These are phyloP conservation scores for Acmispon strigosus DNA, from an alignment of 306 rosid species.

Conservation along the genomic window DNA sequence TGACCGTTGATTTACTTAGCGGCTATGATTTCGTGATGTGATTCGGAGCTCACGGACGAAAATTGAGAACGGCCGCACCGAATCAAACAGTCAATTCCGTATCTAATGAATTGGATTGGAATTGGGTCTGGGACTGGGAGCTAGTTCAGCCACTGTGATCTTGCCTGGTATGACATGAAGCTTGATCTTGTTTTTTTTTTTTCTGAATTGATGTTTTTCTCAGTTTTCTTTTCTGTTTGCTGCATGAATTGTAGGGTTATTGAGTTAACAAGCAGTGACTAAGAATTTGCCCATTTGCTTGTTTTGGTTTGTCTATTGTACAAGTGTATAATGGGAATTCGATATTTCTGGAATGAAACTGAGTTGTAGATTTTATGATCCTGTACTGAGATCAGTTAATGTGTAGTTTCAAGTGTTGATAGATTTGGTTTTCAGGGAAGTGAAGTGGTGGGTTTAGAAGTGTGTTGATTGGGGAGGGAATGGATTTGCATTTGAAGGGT, in stretches of 20 bases:
- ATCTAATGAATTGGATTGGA: neutral
- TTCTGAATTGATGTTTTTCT: neutral
- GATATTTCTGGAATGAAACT: neutral
- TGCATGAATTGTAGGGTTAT: too few relatives aligned
- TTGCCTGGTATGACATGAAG: slow-evolving; percentile 17
- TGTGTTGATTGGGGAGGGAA: neutral
- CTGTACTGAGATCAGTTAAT: neutral
- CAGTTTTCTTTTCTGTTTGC: neutral
- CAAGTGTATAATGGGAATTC: neutral
- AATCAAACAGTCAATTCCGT: neutral
- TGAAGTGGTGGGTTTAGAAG: neutral
- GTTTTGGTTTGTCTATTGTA: neutral
- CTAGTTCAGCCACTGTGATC: neutral
- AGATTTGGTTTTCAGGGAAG: slow-evolving; percentile 9
- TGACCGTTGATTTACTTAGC: neutral
- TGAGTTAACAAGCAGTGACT: too few relatives aligned
- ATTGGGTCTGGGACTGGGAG: neutral
- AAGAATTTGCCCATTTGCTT: neutral
- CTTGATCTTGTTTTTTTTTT: neutral
- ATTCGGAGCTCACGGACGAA: neutral
- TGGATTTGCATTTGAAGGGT: slow-evolving; percentile 73
- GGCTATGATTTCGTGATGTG: neutral
- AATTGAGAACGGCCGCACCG: neutral
- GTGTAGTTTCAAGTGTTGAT: neutral
- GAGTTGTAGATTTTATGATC: neutral